These are phyloP conservation scores for Smittium mucronatum DNA, from an alignment of 371 early-diverging fungal genomes.

Conservation along the genomic window DNA sequence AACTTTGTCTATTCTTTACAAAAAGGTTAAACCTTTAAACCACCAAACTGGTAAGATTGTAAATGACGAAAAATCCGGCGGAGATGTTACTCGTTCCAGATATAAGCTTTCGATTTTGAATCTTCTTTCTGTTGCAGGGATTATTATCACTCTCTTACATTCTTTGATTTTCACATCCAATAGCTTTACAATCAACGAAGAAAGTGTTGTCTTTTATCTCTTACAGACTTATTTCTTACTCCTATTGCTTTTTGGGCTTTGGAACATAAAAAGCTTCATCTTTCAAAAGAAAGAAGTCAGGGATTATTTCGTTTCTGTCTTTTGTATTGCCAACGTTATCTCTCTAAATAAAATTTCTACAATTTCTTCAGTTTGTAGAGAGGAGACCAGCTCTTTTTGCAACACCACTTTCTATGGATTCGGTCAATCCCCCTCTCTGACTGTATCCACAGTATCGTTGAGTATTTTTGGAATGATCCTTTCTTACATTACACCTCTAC, in stretches of 20 bases:
- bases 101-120: not conserved
- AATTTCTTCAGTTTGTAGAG: not conserved
- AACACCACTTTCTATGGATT: slow-evolving; percentile 26
- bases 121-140: not conserved
- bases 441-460: slow-evolving; percentile 27
- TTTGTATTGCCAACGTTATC: not conserved
- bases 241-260: slow-evolving; percentile 18
- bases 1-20: not conserved
- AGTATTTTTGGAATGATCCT: not conserved
- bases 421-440: slow-evolving; percentile 41
- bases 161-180: slow-evolving; percentile 63
- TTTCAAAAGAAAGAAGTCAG: not conserved
- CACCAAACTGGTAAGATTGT: not conserved
- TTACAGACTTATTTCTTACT: slow-evolving; percentile 46
- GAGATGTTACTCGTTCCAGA: not conserved
- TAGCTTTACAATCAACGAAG: slow-evolving; percentile 79
- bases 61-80: not conserved
- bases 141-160: slow-evolving; percentile 33
- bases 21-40: not conserved
- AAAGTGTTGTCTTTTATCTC: slow-evolving; percentile 48
- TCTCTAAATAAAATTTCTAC: slow-evolving; percentile 9
- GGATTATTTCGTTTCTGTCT: not conserved
- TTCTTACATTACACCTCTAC: not conserved
- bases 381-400: slow-evolving; percentile 19
- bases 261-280: not conserved